These are phyloP conservation scores for Mucor plumbeus DNA, from an alignment of 371 early-diverging fungal genomes.

Conservation along the genomic window DNA sequence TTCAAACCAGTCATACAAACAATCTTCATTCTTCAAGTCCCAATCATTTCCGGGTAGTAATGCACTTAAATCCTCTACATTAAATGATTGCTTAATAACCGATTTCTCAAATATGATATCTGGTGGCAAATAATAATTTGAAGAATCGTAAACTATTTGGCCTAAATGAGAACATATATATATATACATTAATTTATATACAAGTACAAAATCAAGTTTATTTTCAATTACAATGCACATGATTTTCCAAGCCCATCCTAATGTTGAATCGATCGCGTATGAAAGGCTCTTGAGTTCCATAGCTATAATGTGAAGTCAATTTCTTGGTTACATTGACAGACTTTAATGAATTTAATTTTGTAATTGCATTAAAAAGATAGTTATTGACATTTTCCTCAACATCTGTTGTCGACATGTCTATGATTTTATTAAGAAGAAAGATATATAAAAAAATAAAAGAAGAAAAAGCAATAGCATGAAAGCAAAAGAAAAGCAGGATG, in stretches of 20 bases:
- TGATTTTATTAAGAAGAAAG: background rate
- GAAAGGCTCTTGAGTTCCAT: background rate
- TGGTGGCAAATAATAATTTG: constrained; percentile 7
- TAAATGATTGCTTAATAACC: background rate
- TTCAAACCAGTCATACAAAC: constrained; percentile 17
- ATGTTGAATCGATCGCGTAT: constrained; percentile 12
- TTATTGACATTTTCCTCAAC: background rate
- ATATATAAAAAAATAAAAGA: background rate
- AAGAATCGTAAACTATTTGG: constrained; percentile 16
- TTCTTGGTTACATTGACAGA: background rate
- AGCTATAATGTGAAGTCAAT: constrained; percentile 8
- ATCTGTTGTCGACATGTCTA: background rate
- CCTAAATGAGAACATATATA: background rate
- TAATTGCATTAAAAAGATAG: background rate
- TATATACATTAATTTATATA: background rate
- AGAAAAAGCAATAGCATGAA: too few species aligned
- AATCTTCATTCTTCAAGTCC: constrained; percentile 7
- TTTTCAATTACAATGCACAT: background rate
- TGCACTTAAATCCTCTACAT: background rate
- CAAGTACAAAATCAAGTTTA: too few species aligned
- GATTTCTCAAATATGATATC: constrained; percentile 11
- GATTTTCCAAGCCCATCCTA: background rate
- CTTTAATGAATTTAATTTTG: background rate
- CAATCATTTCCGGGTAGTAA: constrained; percentile 7
- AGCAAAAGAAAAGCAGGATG: background rate